A percentile compares a stretch with the other conserved stretches of the same genome.
phyloP scores from a whole-genome alignment of 225 moss, liverwort and hornwort species.

The Antitrichia curtipendula region DNA sequence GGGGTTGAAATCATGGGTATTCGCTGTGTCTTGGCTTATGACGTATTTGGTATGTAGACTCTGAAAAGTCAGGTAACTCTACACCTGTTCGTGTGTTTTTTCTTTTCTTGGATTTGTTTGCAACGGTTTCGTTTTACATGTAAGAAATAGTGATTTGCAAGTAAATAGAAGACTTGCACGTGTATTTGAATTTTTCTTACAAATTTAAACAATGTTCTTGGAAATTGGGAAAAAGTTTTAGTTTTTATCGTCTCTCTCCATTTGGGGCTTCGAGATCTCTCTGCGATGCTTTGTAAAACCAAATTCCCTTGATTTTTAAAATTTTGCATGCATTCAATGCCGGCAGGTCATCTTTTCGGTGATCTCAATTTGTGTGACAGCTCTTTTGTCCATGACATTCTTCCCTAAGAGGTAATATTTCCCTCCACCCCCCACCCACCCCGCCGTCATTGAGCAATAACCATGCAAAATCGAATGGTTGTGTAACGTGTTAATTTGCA shows the following conservation, averaged over 20 bases:
- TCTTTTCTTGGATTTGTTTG: background rate
- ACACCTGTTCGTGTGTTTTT: background rate
- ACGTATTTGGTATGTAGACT: constrained; percentile 77
- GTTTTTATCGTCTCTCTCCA: background rate
- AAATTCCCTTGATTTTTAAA: background rate
- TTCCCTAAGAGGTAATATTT: constrained; percentile 51
- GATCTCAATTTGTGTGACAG: constrained; percentile 51
- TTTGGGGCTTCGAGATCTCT: background rate
- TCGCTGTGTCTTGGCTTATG: constrained; percentile 59
- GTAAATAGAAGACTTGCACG: background rate
- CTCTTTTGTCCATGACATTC: constrained; percentile 49
- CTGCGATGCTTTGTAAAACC: background rate
- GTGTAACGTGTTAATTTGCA: background rate
- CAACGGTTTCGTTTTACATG: background rate
- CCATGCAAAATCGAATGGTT: background rate
- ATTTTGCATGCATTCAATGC: background rate
- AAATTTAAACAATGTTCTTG: background rate
- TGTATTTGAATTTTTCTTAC: background rate
- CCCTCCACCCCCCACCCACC: too few species aligned
- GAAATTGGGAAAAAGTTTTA: background rate
- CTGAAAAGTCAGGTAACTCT: constrained; percentile 34
- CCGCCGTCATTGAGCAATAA: background rate
- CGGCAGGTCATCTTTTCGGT: constrained; percentile 69
- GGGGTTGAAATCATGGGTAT: constrained; percentile 86
- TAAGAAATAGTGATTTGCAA: background rate